These are phyloP conservation scores for Dichotomocladium elegans DNA, from an alignment of 371 early-diverging fungal genomes.

Conservation along the genomic window DNA sequence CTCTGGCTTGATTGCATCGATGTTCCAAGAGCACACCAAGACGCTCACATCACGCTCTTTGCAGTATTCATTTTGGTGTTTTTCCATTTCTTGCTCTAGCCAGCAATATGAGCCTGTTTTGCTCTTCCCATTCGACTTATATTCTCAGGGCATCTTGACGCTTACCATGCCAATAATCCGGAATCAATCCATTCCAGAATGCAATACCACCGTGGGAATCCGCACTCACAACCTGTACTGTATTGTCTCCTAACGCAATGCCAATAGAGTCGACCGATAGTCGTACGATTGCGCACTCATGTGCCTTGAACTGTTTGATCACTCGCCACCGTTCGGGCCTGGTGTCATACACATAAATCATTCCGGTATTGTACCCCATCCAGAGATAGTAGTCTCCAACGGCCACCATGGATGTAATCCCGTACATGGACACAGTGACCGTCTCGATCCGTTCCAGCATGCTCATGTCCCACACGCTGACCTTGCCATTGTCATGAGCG, in stretches of 20 bases:
- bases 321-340: conserved; percentile 52
- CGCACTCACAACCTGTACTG: conserved; percentile 56
- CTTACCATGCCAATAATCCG: conserved; percentile 63
- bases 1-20: conserved; percentile 68
- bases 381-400: conserved; percentile 68
- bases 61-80: conserved; percentile 52
- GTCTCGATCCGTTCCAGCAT: conserved; percentile 39
- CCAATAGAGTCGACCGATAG: conserved; percentile 57
- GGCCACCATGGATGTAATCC: conserved; percentile 59
- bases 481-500: conserved; percentile 80
- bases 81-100: conserved; percentile 47
- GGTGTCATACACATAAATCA: conserved; percentile 73
- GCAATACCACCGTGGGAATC: conserved; percentile 61
- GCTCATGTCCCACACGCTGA: conserved; percentile 69
- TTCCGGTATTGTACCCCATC: conserved; percentile 80
- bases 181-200: conserved; percentile 74
- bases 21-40: conserved; percentile 80
- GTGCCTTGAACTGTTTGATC: conserved; percentile 71
- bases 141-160: not conserved
- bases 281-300: conserved; percentile 49
- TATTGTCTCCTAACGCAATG: conserved; percentile 23
- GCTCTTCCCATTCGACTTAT: not conserved
- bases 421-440: conserved; percentile 60
- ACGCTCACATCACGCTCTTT: conserved; percentile 55
- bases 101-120: not conserved